phyloP scores from a whole-genome alignment of 495 filamentous ascomycete species.

The Hypoxylon perforatum region DNA sequence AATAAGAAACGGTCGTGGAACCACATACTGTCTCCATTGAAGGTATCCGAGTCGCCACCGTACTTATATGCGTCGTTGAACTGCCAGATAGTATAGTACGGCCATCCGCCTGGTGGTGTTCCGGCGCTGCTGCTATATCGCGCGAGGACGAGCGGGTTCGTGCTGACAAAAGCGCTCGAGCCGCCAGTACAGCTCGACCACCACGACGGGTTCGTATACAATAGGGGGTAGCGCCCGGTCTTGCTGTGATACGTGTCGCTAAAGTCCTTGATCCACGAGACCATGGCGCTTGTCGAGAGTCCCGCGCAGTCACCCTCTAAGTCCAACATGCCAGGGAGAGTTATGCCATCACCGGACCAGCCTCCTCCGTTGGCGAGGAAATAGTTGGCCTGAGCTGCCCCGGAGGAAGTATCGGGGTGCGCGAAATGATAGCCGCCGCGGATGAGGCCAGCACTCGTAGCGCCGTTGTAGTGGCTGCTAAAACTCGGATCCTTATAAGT shows the following conservation, averaged over 20 bases:
- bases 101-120: slow-evolving; percentile 68
- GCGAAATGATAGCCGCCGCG: slow-evolving; percentile 75
- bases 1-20: not conserved
- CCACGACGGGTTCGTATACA: slow-evolving; percentile 71
- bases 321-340: slow-evolving; percentile 75
- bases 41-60: slow-evolving; percentile 64
- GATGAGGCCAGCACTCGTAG: slow-evolving; percentile 67
- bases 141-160: slow-evolving; percentile 69
- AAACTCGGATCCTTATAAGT: slow-evolving; percentile 64
- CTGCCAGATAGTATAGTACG: slow-evolving; percentile 71
- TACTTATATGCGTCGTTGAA: slow-evolving; percentile 58
- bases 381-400: slow-evolving; percentile 65
- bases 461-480: slow-evolving; percentile 64
- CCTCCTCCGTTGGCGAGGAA: slow-evolving; percentile 72
- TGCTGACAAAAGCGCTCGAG: slow-evolving; percentile 60
- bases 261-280: slow-evolving; percentile 70
- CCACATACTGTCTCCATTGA: slow-evolving; percentile 56
- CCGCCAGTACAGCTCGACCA: slow-evolving; percentile 71
- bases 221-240: slow-evolving; percentile 67
- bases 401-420: slow-evolving; percentile 60
- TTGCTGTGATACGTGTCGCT: slow-evolving; percentile 63
- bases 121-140: slow-evolving; percentile 61
- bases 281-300: slow-evolving; percentile 63
- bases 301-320: slow-evolving; percentile 70
- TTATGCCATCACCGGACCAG: slow-evolving; percentile 70